Conservation (phyloP, 768 basidiomycete genomes). For the Tricholoma terreum region DNA sequence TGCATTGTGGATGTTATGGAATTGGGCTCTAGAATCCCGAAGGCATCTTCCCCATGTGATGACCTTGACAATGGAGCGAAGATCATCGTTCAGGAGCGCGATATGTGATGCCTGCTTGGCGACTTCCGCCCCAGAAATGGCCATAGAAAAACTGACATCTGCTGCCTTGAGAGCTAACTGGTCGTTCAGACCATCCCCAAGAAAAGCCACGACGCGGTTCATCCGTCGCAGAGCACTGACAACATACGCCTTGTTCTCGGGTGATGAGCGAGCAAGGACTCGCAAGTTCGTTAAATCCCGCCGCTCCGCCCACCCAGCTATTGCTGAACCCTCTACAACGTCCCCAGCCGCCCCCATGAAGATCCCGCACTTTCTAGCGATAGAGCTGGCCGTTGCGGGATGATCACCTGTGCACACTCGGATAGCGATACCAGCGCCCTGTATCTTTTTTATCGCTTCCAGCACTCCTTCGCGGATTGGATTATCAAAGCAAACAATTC, state of each 20-base stretch:
- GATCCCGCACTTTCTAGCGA: constrained; percentile 77
- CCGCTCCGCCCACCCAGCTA: constrained; percentile 49
- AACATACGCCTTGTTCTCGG: constrained; percentile 76
- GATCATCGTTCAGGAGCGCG: not conserved
- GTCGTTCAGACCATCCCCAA: not conserved
- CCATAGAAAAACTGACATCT: constrained; percentile 3
- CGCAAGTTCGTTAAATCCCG: constrained; percentile 70
- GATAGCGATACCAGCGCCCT: constrained; percentile 67
- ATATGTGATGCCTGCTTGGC: constrained; percentile 1
- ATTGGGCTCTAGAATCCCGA: not conserved
- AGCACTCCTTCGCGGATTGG: constrained; percentile 71
- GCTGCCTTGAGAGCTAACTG: constrained; percentile 1
- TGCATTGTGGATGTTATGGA: not conserved
- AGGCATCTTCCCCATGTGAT: constrained; percentile 1
- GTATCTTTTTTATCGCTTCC: constrained; percentile 65
- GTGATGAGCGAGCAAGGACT: constrained; percentile 77
- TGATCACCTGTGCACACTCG: constrained; percentile 87
- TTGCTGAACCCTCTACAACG: constrained; percentile 77
- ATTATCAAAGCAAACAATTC: constrained; percentile 74
- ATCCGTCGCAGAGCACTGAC: constrained; percentile 63
- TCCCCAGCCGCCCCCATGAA: constrained; percentile 65
- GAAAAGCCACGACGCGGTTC: constrained; percentile 52
- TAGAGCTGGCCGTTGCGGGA: constrained; percentile 71
- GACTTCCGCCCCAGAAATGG: not conserved
- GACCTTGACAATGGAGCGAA: not conserved